Percentiles rank a stretch among this genome's conserved stretches.
These are phyloP conservation scores for Crithidia fasciculata DNA, from an alignment of 208 protist genomes.

Conservation along the genomic window DNA sequence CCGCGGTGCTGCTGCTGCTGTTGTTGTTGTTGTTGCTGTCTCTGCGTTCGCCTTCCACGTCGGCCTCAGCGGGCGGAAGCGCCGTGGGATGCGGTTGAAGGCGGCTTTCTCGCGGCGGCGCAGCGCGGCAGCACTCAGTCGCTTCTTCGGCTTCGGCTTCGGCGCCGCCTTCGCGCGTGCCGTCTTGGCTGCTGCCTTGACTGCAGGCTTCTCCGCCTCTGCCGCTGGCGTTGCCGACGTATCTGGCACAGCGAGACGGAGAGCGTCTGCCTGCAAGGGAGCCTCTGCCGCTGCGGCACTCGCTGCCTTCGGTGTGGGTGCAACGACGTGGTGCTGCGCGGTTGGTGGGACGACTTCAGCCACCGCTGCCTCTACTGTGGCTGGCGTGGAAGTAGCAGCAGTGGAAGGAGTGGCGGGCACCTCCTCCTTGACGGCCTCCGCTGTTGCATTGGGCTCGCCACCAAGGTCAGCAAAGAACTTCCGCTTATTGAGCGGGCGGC, in stretches of 20 bases:
- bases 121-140: constrained; percentile 22
- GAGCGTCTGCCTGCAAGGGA: background rate
- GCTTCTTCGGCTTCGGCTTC: constrained; percentile 8
- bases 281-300: background rate
- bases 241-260: background rate
- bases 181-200: background rate
- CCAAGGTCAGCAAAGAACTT: background rate
- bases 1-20: background rate
- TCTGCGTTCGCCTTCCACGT: constrained; percentile 2
- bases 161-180: constrained; percentile 4
- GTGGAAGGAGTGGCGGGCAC: background rate
- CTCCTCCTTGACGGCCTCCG: background rate
- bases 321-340: no score
- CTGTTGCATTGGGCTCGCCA: background rate
- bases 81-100: constrained; percentile 32
- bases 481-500: constrained; percentile 7
- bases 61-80: constrained; percentile 15
- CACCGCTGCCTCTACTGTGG: background rate
- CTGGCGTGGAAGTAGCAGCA: background rate
- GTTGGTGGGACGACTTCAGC: no score
- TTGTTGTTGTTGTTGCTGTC: background rate
- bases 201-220: background rate
- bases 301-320: no score
- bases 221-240: background rate
- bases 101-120: constrained; percentile 31